Conservation (phyloP, 306 rosid genomes). For the Gastrolobium bilobum region DNA sequence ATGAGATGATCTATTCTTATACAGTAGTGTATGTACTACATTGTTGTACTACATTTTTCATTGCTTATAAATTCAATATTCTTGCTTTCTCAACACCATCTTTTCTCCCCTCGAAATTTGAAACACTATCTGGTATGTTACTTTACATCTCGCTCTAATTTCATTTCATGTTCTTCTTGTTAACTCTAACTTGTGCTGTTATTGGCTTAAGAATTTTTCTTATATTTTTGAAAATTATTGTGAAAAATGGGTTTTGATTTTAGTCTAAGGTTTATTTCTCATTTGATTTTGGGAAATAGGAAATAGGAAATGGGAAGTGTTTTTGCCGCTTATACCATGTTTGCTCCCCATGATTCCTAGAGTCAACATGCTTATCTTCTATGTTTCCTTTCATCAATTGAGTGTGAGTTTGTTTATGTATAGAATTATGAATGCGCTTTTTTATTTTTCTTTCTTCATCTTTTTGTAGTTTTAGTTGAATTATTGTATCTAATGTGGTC, state of each 20-base stretch:
- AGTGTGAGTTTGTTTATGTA: neutral
- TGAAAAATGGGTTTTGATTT: neutral
- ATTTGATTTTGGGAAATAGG: neutral
- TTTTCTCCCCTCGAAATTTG: no score
- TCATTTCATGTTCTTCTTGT: no score
- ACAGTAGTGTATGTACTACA: no score
- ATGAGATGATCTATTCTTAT: no score
- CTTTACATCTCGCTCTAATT: no score
- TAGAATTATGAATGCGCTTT: neutral
- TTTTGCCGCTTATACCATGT: neutral
- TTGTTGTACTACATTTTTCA: no score
- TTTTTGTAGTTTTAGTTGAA: neutral
- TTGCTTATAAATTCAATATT: neutral
- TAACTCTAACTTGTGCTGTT: no score
- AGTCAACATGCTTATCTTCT: neutral
- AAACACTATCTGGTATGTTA: no score
- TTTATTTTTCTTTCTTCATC: neutral
- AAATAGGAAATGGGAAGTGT: neutral
- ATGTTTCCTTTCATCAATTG: no score
- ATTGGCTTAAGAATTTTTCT: no score
- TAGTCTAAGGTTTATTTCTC: constrained; percentile 6
- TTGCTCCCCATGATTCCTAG: constrained; percentile 7
- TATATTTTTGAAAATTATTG: no score
- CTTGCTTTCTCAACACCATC: neutral
- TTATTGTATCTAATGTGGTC: neutral